Conservation (phyloP, 2,329 filamentous ascomycete species). For the Verticillium tricorpus region DNA sequence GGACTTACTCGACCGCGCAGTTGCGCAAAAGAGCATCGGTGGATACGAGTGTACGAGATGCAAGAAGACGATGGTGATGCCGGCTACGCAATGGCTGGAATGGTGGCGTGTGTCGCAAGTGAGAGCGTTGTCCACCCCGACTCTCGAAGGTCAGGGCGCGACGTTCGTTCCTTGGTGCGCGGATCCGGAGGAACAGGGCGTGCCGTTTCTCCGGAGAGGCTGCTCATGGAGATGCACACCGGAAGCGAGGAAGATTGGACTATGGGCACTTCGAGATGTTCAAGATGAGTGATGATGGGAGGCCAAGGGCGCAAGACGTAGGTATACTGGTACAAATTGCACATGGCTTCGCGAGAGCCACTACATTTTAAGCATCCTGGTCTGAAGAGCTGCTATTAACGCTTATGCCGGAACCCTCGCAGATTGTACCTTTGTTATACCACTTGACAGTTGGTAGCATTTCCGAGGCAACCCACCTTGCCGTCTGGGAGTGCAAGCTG, state of each 20-base stretch:
- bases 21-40: slow-evolving; percentile 39
- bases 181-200: slow-evolving; percentile 27
- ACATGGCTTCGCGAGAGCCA: neutral
- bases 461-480: slow-evolving; percentile 52
- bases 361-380: neutral
- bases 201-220: slow-evolving; percentile 43
- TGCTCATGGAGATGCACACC: slow-evolving; percentile 48
- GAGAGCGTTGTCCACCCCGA: slow-evolving; percentile 2
- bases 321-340: neutral
- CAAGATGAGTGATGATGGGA: neutral
- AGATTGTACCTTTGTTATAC: slow-evolving; percentile 45
- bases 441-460: slow-evolving; percentile 45
- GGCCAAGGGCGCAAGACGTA: neutral
- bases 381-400: neutral
- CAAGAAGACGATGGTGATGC: slow-evolving; percentile 40
- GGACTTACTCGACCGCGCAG: slow-evolving; percentile 33
- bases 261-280: slow-evolving; percentile 8
- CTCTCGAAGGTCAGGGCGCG: slow-evolving; percentile 5
- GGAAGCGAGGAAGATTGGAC: slow-evolving; percentile 21
- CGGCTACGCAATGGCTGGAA: slow-evolving; percentile 57
- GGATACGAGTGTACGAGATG: slow-evolving; percentile 50
- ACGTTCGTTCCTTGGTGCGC: slow-evolving; percentile 20
- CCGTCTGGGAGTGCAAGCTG: slow-evolving; percentile 53
- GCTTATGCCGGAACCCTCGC: slow-evolving; percentile 38
- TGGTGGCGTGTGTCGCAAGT: slow-evolving; percentile 44